A percentile compares a stretch with the other conserved stretches of the same genome.
phyloP scores from a whole-genome alignment of 2,329 filamentous ascomycete species.

The Penicillium sp. region DNA sequence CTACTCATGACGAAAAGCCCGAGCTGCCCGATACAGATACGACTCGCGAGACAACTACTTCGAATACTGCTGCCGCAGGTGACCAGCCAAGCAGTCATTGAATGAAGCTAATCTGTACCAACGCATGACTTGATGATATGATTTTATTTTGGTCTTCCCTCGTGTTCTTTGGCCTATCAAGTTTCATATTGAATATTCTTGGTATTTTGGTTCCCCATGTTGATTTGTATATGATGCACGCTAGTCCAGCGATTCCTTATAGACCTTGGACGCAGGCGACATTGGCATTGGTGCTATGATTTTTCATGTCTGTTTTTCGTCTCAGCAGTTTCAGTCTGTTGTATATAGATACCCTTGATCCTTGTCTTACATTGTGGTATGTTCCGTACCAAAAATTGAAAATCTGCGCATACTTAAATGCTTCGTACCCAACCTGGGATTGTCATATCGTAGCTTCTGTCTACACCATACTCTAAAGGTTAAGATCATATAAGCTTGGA shows the following conservation, averaged over 20 bases:
- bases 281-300: not conserved
- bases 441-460: too few relatives aligned
- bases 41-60: not conserved
- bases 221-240: slow-evolving; percentile 5
- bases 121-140: slow-evolving; percentile 14
- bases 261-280: not conserved
- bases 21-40: not conserved
- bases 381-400: not conserved
- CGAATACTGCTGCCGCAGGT: not conserved
- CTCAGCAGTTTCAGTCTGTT: slow-evolving; percentile 4
- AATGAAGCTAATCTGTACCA: slow-evolving; percentile 8
- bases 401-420: not conserved
- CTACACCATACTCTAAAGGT: too few relatives aligned
- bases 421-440: not conserved
- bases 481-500: not conserved
- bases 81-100: not conserved
- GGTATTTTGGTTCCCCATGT: not conserved
- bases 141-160: not conserved
- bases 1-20: not conserved
- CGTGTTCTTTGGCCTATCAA: not conserved
- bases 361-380: not conserved
- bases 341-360: slow-evolving; percentile 25
- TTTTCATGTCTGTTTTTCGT: not conserved
- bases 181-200: not conserved
- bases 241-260: not conserved